Evolutionary conservation across 768 basidiomycete genomes (phyloP).

Genomic region (Serendipita vermifera): DNA sequence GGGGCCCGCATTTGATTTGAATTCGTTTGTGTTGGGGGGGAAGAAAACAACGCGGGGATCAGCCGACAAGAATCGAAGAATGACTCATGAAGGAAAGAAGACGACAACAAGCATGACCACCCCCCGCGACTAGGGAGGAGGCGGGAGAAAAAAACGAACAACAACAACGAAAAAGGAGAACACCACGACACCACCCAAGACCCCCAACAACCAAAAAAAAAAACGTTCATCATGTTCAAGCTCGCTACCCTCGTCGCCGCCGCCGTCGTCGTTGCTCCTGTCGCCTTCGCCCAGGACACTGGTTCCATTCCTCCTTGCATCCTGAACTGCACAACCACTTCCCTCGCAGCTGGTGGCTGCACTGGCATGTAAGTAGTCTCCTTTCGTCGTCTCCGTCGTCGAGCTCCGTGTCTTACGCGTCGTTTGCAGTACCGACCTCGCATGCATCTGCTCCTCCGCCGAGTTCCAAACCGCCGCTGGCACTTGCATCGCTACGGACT

Average conservation of each 20-base stretch:
- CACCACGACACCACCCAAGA: too few species aligned
- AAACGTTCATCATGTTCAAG: constrained; percentile 4
- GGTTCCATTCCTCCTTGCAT: constrained; percentile 2
- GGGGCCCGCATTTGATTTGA: too few species aligned
- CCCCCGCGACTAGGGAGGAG: too few species aligned
- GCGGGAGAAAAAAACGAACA: too few species aligned
- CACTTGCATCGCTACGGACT: constrained; percentile 26
- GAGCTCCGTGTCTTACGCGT: neutral
- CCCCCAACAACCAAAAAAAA: too few species aligned
- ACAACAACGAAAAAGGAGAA: too few species aligned
- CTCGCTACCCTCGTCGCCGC: constrained; percentile 8
- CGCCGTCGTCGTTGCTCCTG: neutral
- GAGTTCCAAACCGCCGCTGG: constrained; percentile 27
- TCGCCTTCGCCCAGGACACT: constrained; percentile 4
- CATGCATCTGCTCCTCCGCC: constrained; percentile 29
- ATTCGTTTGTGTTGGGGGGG: too few species aligned
- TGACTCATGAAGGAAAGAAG: too few species aligned
- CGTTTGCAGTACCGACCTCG: constrained; percentile 25
- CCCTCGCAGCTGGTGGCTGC: constrained; percentile 5
- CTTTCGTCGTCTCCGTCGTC: neutral
- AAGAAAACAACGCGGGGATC: too few species aligned
- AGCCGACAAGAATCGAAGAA: too few species aligned
- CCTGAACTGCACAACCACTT: neutral
- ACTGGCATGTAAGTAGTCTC: neutral
- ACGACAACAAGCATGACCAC: too few species aligned